Evolutionary conservation across 2,329 filamentous ascomycete species (phyloP).

Genomic region (Aspergillus sp.): DNA sequence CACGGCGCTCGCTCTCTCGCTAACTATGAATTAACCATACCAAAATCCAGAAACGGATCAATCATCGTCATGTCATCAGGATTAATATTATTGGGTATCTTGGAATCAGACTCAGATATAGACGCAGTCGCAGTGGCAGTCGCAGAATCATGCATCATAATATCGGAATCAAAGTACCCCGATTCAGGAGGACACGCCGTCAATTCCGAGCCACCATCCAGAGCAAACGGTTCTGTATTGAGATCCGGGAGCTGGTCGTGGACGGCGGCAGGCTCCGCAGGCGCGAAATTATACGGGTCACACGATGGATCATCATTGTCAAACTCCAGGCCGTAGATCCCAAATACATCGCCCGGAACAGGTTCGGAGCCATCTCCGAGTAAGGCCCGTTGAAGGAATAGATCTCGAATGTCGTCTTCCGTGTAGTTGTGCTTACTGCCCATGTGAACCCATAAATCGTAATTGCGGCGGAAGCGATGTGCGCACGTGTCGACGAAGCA

Average conservation of each 20-base stretch:
- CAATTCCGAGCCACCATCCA: not conserved
- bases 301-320: conserved; percentile 23
- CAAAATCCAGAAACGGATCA: conserved; percentile 35
- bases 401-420: conserved; percentile 40
- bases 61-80: conserved; percentile 33
- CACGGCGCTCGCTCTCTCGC: not conserved
- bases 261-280: not conserved
- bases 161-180: conserved; percentile 17
- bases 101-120: conserved; percentile 16
- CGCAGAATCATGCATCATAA: conserved; percentile 28
- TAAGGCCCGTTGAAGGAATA: conserved; percentile 42
- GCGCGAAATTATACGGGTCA: conserved; percentile 10
- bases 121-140: no score
- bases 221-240: not conserved
- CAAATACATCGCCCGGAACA: conserved; percentile 28
- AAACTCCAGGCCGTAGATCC: conserved; percentile 39
- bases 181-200: not conserved
- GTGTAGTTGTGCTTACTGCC: conserved; percentile 42
- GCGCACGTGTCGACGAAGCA: conserved; percentile 54
- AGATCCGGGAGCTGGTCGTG: not conserved
- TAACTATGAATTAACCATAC: conserved; percentile 24
- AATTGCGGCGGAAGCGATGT: conserved; percentile 57
- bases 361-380: conserved; percentile 29
- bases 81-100: conserved; percentile 31
- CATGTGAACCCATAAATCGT: conserved; percentile 59